A percentile compares a stretch with the other conserved stretches of the same genome.
Conservation (phyloP, 2,329 filamentous ascomycete species). For the Diaporthe longicolla region DNA sequence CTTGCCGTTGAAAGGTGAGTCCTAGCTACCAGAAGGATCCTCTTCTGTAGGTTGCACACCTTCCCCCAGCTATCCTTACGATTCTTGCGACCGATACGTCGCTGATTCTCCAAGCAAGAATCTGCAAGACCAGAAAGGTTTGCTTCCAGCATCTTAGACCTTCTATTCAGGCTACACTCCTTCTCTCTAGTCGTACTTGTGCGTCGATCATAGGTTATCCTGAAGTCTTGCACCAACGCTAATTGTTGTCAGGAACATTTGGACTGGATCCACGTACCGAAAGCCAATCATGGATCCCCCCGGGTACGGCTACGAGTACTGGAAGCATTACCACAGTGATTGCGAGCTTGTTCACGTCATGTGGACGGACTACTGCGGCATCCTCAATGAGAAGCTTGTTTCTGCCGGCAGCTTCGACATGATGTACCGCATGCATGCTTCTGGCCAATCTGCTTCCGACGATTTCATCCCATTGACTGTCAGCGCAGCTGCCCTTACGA, state of each 20-base stretch:
- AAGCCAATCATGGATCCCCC: background rate
- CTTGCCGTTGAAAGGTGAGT: background rate
- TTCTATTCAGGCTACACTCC: too few relatives aligned
- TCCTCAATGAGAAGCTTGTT: slow-evolving; percentile 5
- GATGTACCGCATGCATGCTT: background rate
- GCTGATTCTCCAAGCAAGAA: too few relatives aligned
- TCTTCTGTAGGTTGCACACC: background rate
- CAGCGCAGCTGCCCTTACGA: background rate
- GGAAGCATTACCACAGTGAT: slow-evolving; percentile 1
- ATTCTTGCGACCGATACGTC: background rate
- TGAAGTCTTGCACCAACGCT: too few relatives aligned
- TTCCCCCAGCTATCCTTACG: background rate
- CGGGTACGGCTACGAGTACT: background rate
- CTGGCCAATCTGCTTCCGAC: background rate
- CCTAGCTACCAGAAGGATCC: too few relatives aligned
- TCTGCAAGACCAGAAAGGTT: background rate
- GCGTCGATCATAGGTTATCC: too few relatives aligned
- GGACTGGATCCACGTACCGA: background rate
- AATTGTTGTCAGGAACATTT: background rate
- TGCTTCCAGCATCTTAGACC: background rate
- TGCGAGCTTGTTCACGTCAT: slow-evolving; percentile 17
- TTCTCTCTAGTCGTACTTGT: background rate
- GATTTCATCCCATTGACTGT: background rate
- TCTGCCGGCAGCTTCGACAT: background rate
- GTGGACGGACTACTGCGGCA: slow-evolving; percentile 5